Base-by-base conservation (phyloP, 2,329 filamentous ascomycete species). In the Lecanicillium sp. region DNA sequence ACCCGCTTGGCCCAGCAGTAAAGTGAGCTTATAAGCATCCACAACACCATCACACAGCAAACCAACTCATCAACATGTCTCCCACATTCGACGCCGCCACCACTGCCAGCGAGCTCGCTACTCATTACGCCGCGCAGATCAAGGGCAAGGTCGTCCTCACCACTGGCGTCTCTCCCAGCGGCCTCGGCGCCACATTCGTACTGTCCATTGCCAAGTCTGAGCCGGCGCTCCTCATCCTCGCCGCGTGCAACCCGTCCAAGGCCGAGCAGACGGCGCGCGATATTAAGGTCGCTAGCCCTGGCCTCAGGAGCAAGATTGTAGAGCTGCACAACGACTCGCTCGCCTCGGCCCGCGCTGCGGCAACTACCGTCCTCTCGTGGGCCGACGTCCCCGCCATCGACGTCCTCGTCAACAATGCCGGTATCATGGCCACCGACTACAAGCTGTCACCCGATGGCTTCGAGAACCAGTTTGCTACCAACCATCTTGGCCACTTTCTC, bases 351-450 rank as follows among this genome's bases (percentile, higher is more conserved):
- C 58, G 67, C 13, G 40, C 48, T 2, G 62, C 66, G 0, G 65
- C 64, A 2, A 48, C 45, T 1, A 51, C 55, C 9, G 54, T 68
- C 4, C 59, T 57, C 11, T 28, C 40, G 1, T 59, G 56, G 51
- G 40, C 19, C 2, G 57, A 60, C 4, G 51, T 61, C 3, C 51
- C 48, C 43, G 46, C 30, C 8, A 55, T 68, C 12, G 61, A 68
- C 29, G 53, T 65, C 4, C 39, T 68, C 9, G 56, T 68, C 9
- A 68, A 68, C 40, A 65, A 63, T 40, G 64, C 65, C 0, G 64
- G 56, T 3, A 54, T 68, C 35, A 68, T 68, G 65, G 62, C 53
- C 2, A 37, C 55, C 3, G 47, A 50, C 1, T 55, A 48, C 12
- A 43, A 42, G 2, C 41, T 50, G 7, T 59, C 58, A 0, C 43